Evolutionary conservation across 768 basidiomycete species (phyloP).

Genomic region (Leucocoprinus sp.): DNA sequence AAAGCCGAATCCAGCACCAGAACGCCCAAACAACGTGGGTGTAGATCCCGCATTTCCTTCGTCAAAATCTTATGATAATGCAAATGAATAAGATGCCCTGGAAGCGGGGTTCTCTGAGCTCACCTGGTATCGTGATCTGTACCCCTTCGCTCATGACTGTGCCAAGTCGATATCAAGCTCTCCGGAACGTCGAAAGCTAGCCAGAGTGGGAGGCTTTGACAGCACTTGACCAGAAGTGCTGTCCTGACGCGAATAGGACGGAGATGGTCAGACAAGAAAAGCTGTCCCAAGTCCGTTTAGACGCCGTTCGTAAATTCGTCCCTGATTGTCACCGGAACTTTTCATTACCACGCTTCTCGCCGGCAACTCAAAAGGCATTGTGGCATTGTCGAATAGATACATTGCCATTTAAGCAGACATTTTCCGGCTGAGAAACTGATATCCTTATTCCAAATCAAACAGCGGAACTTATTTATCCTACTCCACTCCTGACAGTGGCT

Average conservation of each 20-base stretch:
- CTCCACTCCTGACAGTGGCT: too few relatives aligned
- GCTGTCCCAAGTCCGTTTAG: background rate
- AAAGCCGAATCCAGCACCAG: slow-evolving; percentile 34
- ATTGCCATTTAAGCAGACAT: too few relatives aligned
- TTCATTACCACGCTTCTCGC: background rate
- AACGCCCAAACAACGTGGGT: slow-evolving; percentile 65
- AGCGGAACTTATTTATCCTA: too few relatives aligned
- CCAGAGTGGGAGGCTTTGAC: slow-evolving; percentile 12
- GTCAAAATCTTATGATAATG: slow-evolving; percentile 53
- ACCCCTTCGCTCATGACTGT: slow-evolving; percentile 37
- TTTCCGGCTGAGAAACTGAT: too few relatives aligned
- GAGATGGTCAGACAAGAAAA: background rate
- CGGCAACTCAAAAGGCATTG: too few relatives aligned
- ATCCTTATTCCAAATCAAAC: too few relatives aligned
- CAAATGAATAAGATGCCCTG: slow-evolving; percentile 5
- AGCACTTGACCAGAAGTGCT: slow-evolving; percentile 10
- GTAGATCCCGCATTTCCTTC: slow-evolving; percentile 59
- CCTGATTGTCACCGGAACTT: slow-evolving; percentile 4
- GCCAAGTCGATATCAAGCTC: slow-evolving; percentile 4
- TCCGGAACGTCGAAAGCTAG: slow-evolving; percentile 13
- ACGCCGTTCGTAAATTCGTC: background rate
- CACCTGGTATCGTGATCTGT: slow-evolving; percentile 63
- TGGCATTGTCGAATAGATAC: too few relatives aligned
- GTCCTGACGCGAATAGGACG: slow-evolving; percentile 4
- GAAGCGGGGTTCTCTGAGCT: slow-evolving; percentile 11